These are phyloP conservation scores for Spatholobus suberectus DNA, from an alignment of 306 rosid species.

Conservation along the genomic window DNA sequence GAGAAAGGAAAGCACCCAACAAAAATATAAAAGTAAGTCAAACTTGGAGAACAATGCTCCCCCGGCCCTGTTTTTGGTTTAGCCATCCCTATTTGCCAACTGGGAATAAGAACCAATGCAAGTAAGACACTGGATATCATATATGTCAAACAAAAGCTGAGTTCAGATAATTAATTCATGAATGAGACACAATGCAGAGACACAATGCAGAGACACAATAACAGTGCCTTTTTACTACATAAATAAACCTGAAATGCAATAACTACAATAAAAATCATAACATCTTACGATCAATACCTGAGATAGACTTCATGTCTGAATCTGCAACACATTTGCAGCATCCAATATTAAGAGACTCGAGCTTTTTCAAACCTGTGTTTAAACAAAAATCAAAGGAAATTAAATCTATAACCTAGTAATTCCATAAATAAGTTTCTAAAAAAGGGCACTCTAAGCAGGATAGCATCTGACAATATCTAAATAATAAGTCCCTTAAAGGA, in stretches of 20 bases:
- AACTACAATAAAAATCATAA: neutral
- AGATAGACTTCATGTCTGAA: slow-evolving; percentile 66
- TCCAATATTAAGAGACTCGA: slow-evolving; percentile 65
- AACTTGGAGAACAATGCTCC: slow-evolving; percentile 7
- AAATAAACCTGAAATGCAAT: slow-evolving; percentile 19
- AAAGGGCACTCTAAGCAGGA: slow-evolving; percentile 13
- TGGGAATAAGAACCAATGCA: neutral
- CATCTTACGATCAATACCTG: slow-evolving; percentile 53
- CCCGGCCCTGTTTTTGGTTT: neutral
- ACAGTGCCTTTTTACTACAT: slow-evolving; percentile 6
- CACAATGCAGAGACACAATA: neutral
- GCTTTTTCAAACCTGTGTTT: slow-evolving; percentile 63
- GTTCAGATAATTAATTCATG: neutral
- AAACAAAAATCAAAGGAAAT: slow-evolving; percentile 17
- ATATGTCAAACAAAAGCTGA: slow-evolving; percentile 4
- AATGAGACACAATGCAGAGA: neutral
- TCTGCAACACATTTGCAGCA: slow-evolving; percentile 67
- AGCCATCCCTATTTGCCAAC: neutral
- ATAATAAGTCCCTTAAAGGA: slow-evolving; percentile 10
- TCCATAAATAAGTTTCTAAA: neutral
- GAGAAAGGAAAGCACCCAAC: neutral
- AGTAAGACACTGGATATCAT: neutral
- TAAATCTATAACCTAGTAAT: slow-evolving; percentile 5
- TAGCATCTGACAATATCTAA: slow-evolving; percentile 13
- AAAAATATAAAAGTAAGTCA: neutral